Base-by-base conservation (phyloP, 805 yeast genomes). In the Blastobotrys chiropterorum region DNA sequence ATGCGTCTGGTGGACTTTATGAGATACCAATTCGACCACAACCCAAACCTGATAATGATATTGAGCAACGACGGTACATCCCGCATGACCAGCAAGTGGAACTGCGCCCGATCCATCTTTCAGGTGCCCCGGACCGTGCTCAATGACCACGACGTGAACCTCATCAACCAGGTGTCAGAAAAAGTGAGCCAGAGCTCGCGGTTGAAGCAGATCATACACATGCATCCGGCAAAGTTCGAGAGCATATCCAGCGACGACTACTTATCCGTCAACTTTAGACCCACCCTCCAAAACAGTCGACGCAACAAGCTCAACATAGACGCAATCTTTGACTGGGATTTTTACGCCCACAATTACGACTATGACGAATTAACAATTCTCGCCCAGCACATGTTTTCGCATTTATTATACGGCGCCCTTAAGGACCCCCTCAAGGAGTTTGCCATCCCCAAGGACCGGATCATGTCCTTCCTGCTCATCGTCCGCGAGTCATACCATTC, bases 401-500 rank as follows among this genome's bases (percentile, higher is more conserved):
- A 72, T 56, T 76, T 58, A 17, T 72, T 72, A 2, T 17, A 13
- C 14, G 20, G 11, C 11, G 47, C 42, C 43, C 40, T 19, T 3
- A 17, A 14, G 17, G 46, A 20, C 13, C 20, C 14, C 20, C 47
- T 16, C 45, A 46, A 48, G 8, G 53, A 49, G 56, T 51, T 51
- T 20, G 47, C 49, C 1, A 51, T 66, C 14, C 46, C 65, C 13
- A 76, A 74, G 44, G 79, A 80, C 62, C 72, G 75, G 53, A 69
- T 89, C 22, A 67, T 81, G 43, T 74, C 78, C 17, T 76, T 90
- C 57, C 67, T 89, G 19, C 78, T 84, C 57, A 77, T 82, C 58
- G 75, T 87, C 6, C 77, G 96, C 55, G 85, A 86, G 59, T 79
- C 88, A 44, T 94, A 94, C 68, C 83, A 85, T 62, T 80, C 81